Percentiles rank a stretch among this genome's conserved stretches.
Conservation (phyloP, 495 filamentous ascomycete species). For the Neurospora cerealis region DNA sequence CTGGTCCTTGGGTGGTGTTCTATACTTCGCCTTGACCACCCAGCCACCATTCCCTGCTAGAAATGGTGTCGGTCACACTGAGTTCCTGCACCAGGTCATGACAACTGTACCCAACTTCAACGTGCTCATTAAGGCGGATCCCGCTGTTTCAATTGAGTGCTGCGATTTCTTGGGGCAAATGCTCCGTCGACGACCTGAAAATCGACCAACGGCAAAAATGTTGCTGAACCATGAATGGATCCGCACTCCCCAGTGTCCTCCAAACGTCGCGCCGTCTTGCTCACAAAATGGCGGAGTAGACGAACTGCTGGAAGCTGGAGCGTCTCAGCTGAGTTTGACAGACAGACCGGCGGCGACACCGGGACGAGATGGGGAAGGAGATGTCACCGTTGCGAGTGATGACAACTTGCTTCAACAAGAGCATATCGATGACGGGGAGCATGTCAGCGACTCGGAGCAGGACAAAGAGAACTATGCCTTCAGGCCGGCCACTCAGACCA, state of each 20-base stretch:
- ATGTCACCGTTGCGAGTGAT: slow-evolving; percentile 8
- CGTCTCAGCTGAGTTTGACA: slow-evolving; percentile 61
- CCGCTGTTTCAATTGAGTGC: slow-evolving; percentile 48
- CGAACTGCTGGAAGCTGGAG: slow-evolving; percentile 37
- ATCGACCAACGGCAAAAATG: slow-evolving; percentile 52
- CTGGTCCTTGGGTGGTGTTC: slow-evolving; percentile 87
- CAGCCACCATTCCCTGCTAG: slow-evolving; percentile 69
- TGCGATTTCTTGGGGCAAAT: slow-evolving; percentile 68
- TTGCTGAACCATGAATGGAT: slow-evolving; percentile 65
- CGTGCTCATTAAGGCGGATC: slow-evolving; percentile 40
- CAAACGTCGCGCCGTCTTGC: slow-evolving; percentile 24
- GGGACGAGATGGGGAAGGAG: slow-evolving; percentile 5
- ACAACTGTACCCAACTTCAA: slow-evolving; percentile 51
- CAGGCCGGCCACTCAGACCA: slow-evolving; percentile 24
- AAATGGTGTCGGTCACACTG: slow-evolving; percentile 38
- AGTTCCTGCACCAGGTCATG: slow-evolving; percentile 81
- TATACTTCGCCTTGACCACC: slow-evolving; percentile 70
- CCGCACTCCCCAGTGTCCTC: slow-evolving; percentile 24
- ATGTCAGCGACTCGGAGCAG: slow-evolving; percentile 23
- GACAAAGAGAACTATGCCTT: slow-evolving; percentile 35
- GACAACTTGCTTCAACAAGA: slow-evolving; percentile 37
- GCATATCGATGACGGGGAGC: slow-evolving; percentile 21
- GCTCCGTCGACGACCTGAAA: slow-evolving; percentile 60
- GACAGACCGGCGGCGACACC: slow-evolving; percentile 17
- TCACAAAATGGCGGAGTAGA: slow-evolving; percentile 36